Evolutionary conservation across 2,329 filamentous ascomycete genomes (phyloP).

Genomic region (Talaromyces sp.): DNA sequence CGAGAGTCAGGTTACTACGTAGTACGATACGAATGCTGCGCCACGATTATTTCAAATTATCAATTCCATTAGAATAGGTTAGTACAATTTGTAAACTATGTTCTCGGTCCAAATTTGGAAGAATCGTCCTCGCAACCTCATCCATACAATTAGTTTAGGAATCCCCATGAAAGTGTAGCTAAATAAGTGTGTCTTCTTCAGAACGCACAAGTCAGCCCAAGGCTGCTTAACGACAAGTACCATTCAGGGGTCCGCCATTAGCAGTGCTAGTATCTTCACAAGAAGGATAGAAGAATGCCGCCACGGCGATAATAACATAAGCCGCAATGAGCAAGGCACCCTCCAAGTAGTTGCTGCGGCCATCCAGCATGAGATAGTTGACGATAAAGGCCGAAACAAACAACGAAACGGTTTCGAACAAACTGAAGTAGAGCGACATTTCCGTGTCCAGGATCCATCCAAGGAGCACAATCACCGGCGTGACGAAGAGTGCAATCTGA

Average conservation of each 20-base stretch:
- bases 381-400: constrained; percentile 81
- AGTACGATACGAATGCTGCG: not conserved
- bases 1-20: not conserved
- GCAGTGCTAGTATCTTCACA: constrained; percentile 40
- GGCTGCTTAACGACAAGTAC: constrained; percentile 2
- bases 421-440: constrained; percentile 79
- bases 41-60: not conserved
- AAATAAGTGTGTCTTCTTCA: not conserved
- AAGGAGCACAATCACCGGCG: constrained; percentile 64
- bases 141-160: not conserved
- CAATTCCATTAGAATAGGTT: not conserved
- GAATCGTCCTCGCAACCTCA: not conserved
- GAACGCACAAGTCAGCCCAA: not conserved
- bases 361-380: constrained; percentile 81
- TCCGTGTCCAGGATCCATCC: constrained; percentile 62
- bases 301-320: constrained; percentile 62
- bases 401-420: constrained; percentile 82
- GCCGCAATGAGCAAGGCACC: constrained; percentile 59
- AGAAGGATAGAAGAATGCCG: constrained; percentile 61
- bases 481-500: constrained; percentile 66
- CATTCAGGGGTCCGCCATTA: constrained; percentile 14
- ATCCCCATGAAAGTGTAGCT: not conserved
- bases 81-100: not conserved
- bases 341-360: constrained; percentile 80
- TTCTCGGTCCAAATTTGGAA: not conserved